Percentiles rank a stretch among this genome's conserved stretches.
Conservation (phyloP, 2,329 filamentous ascomycete genomes). For the Pestalotiopsis sp. region DNA sequence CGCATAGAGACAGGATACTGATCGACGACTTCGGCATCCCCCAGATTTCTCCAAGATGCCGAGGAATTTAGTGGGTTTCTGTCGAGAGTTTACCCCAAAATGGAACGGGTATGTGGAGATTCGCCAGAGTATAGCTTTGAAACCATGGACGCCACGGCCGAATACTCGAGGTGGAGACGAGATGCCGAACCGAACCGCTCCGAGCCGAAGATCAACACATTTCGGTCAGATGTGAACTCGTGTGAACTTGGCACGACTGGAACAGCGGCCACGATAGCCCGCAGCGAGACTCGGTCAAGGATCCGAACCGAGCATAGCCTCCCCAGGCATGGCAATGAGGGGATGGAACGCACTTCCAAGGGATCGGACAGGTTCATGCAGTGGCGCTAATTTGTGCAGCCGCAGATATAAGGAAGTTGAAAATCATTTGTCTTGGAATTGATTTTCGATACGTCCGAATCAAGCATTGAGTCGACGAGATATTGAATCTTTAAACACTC, state of each 20-base stretch:
- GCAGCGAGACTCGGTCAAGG: not conserved
- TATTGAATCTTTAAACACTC: not conserved
- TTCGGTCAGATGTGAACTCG: not conserved
- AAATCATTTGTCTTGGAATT: not conserved
- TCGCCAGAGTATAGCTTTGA: not conserved
- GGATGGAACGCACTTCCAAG: not conserved
- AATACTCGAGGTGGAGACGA: not conserved
- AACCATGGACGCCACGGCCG: not conserved
- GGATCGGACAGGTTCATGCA: not conserved
- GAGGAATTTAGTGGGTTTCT: not conserved
- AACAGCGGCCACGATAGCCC: not conserved
- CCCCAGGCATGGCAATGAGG: not conserved
- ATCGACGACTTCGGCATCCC: not conserved
- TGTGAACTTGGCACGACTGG: not conserved
- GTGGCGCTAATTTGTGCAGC: not conserved
- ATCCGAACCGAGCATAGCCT: conserved; percentile 3
- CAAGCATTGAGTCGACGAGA: not conserved
- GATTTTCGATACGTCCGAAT: not conserved
- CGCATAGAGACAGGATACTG: not conserved
- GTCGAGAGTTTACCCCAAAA: not conserved
- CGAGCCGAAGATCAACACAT: not conserved
- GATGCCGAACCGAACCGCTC: conserved; percentile 3
- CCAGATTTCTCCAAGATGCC: not conserved
- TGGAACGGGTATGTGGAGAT: not conserved
- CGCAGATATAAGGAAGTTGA: not conserved